Evolutionary conservation across 148 eudicot species (phyloP).

Genomic region (Rhododendron ferrugineum): DNA sequence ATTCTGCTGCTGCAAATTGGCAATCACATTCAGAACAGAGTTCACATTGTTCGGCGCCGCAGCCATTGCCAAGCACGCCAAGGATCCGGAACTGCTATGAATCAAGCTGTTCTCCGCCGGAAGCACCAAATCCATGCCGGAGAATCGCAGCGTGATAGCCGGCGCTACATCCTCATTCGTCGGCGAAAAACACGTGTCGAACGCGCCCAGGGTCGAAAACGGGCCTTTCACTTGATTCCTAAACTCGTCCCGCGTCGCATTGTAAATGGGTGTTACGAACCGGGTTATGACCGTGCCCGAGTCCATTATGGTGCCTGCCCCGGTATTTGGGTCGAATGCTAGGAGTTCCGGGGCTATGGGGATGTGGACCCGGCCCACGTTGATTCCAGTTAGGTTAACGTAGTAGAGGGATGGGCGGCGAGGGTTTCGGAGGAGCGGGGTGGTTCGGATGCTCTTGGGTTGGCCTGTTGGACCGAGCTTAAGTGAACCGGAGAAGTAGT

Average conservation of each 20-base stretch:
- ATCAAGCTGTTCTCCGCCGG: slow-evolving; percentile 80
- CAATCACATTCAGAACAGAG: slow-evolving; percentile 71
- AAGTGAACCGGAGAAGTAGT: slow-evolving; percentile 89
- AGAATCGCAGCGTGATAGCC: slow-evolving; percentile 50
- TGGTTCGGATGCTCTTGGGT: slow-evolving; percentile 54
- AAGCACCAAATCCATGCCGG: slow-evolving; percentile 51
- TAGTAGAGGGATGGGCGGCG: slow-evolving; percentile 79
- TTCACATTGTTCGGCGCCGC: slow-evolving; percentile 51
- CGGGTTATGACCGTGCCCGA: slow-evolving; percentile 86
- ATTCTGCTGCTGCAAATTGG: slow-evolving; percentile 89
- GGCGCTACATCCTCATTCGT: slow-evolving; percentile 53
- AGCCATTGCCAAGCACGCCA: slow-evolving; percentile 86
- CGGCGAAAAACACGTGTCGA: slow-evolving; percentile 80
- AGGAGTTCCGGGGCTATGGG: slow-evolving; percentile 54
- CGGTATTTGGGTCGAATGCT: slow-evolving; percentile 57
- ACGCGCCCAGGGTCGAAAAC: slow-evolving; percentile 54
- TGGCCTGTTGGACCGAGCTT: slow-evolving; percentile 72
- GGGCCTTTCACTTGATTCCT: slow-evolving; percentile 63
- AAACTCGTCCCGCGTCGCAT: slow-evolving; percentile 57
- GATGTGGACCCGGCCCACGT: slow-evolving; percentile 57
- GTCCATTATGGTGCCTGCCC: slow-evolving; percentile 77
- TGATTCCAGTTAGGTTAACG: slow-evolving; percentile 68
- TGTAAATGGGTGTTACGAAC: slow-evolving; percentile 54
- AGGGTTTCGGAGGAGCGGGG: slow-evolving; percentile 72
- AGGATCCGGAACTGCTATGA: slow-evolving; percentile 60